phyloP scores from a whole-genome alignment of 345 rosid genomes.

The Durio zibethinus region DNA sequence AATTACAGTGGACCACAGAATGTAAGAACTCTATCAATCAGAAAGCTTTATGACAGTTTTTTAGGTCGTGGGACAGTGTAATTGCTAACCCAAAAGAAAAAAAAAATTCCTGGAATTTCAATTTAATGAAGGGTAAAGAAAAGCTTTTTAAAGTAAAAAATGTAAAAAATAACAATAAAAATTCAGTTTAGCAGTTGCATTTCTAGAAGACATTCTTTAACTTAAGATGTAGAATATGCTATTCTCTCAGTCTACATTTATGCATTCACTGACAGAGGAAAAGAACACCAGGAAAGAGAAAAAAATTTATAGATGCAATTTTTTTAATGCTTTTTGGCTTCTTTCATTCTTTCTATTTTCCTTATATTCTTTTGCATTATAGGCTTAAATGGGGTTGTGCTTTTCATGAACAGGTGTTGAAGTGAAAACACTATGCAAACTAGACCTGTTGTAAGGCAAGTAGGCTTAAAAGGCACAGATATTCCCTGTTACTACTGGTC shows the following conservation, averaged over 20 bases:
- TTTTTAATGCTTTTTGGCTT: not conserved
- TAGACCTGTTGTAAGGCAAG: constrained; percentile 5
- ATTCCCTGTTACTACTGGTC: constrained; percentile 28
- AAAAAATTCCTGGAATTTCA: not conserved
- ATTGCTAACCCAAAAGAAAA: constrained; percentile 4
- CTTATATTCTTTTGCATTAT: not conserved
- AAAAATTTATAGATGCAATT: not conserved
- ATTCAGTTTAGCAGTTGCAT: not conserved
- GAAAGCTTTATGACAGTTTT: not conserved
- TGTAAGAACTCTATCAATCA: constrained; percentile 8
- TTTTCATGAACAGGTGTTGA: constrained; percentile 13
- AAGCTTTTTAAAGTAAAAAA: not conserved
- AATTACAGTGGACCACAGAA: constrained; percentile 21
- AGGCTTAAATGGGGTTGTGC: not conserved
- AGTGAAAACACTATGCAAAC: constrained; percentile 20
- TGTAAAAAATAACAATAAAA: not conserved
- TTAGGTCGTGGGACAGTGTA: not conserved
- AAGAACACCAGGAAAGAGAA: not conserved
- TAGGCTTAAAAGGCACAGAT: constrained; percentile 20
- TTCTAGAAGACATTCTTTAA: not conserved
- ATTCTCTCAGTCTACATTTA: not conserved
- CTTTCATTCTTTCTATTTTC: not conserved
- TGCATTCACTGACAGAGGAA: not conserved
- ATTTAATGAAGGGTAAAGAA: not conserved
- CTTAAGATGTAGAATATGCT: not conserved